Percentiles rank a stretch among this genome's conserved stretches.
phyloP scores from a whole-genome alignment of 1,139 yeast genomes.

The Taiozyma sp. region DNA sequence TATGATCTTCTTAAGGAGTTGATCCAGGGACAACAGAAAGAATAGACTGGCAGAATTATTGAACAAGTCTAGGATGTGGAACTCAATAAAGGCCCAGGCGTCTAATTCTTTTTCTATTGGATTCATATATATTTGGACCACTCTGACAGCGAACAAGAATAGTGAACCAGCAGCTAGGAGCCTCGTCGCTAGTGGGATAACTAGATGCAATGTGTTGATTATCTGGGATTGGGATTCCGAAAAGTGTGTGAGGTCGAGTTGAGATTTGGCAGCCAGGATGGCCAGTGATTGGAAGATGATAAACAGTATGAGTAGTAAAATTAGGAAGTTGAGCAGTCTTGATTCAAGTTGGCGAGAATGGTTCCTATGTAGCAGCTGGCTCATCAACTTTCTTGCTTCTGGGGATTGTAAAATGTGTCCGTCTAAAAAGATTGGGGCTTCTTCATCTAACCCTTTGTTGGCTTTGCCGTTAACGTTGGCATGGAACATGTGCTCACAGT shows the following conservation, averaged over 20 bases:
- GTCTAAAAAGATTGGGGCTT: neutral
- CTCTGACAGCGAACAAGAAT: neutral
- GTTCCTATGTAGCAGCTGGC: neutral
- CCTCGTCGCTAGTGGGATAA: neutral
- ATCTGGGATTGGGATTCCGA: neutral
- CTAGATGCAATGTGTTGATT: neutral
- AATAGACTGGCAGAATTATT: neutral
- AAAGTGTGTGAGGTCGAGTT: neutral
- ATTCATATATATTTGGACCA: neutral
- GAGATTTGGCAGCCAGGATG: neutral
- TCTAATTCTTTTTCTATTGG: neutral
- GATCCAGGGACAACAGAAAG: neutral
- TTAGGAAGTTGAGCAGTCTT: neutral
- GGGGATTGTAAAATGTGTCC: neutral
- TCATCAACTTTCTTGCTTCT: neutral
- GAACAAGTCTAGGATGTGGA: neutral
- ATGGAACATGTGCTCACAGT: neutral
- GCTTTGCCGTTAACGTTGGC: neutral
- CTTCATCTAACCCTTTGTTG: neutral
- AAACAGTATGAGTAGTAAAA: neutral
- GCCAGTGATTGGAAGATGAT: neutral
- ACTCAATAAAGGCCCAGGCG: neutral
- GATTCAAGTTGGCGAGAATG: neutral
- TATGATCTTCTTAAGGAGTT: neutral
- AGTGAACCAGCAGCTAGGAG: neutral